Evolutionary conservation across 2,329 filamentous ascomycete genomes (phyloP).

Genomic region (Clarireedia sp.): DNA sequence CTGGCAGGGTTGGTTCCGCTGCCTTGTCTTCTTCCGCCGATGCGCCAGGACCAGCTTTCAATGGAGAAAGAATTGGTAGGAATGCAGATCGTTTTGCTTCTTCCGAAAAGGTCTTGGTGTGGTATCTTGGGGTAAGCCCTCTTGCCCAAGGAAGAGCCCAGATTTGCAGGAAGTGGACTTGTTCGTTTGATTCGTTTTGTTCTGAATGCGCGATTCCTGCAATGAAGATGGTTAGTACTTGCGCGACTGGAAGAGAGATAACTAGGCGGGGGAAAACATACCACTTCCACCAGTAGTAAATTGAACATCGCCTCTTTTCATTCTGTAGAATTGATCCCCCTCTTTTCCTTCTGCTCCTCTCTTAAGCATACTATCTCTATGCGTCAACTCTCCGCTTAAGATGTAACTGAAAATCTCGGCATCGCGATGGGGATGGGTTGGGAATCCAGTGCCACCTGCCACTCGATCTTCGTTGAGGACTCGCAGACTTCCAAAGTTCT

Average conservation of each 20-base stretch:
- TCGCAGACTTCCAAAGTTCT: slow-evolving; percentile 61
- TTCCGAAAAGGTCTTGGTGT: slow-evolving; percentile 65
- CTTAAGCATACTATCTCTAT: slow-evolving; percentile 76
- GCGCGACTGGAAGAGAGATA: background rate
- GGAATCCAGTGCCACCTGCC: slow-evolving; percentile 65
- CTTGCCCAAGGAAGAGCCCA: slow-evolving; percentile 75
- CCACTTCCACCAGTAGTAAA: slow-evolving; percentile 82
- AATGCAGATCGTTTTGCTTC: slow-evolving; percentile 64
- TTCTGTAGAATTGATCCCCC: slow-evolving; percentile 57
- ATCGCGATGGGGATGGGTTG: slow-evolving; percentile 76
- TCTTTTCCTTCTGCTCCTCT: slow-evolving; percentile 51
- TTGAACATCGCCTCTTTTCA: slow-evolving; percentile 76
- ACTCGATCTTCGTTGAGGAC: slow-evolving; percentile 89
- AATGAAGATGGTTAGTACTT: slow-evolving; percentile 13
- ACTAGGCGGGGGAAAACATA: slow-evolving; percentile 25
- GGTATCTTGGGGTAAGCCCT: slow-evolving; percentile 66
- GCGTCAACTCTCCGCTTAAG: slow-evolving; percentile 76
- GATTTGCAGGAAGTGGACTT: slow-evolving; percentile 82
- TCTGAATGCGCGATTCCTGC: slow-evolving; percentile 69
- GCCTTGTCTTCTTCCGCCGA: slow-evolving; percentile 54
- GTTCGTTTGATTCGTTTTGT: slow-evolving; percentile 64
- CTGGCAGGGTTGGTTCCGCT: slow-evolving; percentile 51
- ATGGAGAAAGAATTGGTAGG: slow-evolving; percentile 67
- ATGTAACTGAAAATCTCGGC: slow-evolving; percentile 90
- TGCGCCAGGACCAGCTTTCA: slow-evolving; percentile 58